Evolutionary conservation across 225 moss, liverwort and hornwort genomes (phyloP), one percentile per base, ranked within the genome.

Genomic region (Sphagnum tenellum): DNA sequence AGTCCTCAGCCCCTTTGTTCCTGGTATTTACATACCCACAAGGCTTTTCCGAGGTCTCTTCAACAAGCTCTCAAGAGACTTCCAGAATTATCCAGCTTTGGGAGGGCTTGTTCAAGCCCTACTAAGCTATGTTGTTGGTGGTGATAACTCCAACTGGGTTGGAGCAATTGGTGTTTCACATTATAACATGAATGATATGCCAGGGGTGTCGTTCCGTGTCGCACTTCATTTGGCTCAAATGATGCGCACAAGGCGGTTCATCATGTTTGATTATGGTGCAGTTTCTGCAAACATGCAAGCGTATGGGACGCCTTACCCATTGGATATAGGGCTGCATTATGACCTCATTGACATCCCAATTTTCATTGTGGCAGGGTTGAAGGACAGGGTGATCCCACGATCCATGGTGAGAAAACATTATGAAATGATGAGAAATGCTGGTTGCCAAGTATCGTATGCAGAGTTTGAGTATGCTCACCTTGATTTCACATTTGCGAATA

Each of bases 161-260:
- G 92, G 92, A 4, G 92, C 83, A 2, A 49, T 96, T 12, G 95
- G 89, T 12, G 71, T 92, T 86, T 79, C 95, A 0, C 95, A 96
- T 49, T 96, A 96, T 65, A 96, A 96, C 71, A 89, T 92, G 92
- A 88, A 96, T 48, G 95, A 87, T 67, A 96, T 96, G 95, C 95
- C 95, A 7, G 95, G 95, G 0, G 62, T 96, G 52, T 86, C 92
- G 5, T 80, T 84, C 44, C 58, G 76, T 4, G 92, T 90, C 9
- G 88, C 62, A 5, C 55, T 80, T 12, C 95, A 96, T 69, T 67
- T 96, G 44, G 73, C 78, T 5, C 95, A 96, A 63, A 88, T 96
- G 92, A 92, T 78, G 88, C 79, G 85, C 3, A 77, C 60, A 44
- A 77, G 79, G 6, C 61, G 67, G n/a, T 92, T 96, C 62, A 73